These are phyloP conservation scores for Stephania yunnanensis DNA, from an alignment of 164 flowering plant genomes.

Conservation along the genomic window DNA sequence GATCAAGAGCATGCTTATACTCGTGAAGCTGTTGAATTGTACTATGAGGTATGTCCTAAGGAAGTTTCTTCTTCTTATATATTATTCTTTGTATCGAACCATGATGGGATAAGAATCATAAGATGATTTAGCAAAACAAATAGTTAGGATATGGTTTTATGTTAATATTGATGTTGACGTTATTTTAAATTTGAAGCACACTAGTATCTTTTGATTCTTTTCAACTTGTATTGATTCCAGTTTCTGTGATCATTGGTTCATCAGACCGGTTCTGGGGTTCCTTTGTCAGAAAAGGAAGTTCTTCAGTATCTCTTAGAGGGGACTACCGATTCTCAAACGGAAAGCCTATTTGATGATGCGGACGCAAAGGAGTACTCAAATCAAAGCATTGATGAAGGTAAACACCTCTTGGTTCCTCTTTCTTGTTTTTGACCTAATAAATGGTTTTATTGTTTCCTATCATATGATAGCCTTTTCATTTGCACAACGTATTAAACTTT, in stretches of 20 bases:
- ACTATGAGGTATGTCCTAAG: constrained; percentile 61
- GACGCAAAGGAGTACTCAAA: constrained; percentile 21
- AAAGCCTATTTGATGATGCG: constrained; percentile 37
- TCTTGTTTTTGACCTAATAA: neutral
- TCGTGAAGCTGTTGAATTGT: constrained; percentile 70
- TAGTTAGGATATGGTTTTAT: neutral
- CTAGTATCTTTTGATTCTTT: neutral
- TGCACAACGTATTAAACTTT: neutral
- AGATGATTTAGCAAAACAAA: neutral
- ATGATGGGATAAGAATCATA: neutral
- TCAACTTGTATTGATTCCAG: neutral
- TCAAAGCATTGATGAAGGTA: constrained; percentile 28
- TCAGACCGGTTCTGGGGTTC: constrained; percentile 58
- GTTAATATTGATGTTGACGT: neutral
- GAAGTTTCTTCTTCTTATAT: too few relatives aligned
- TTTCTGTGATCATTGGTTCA: constrained; percentile 13
- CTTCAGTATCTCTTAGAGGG: constrained; percentile 59
- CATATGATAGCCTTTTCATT: neutral
- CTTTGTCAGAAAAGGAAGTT: constrained; percentile 45
- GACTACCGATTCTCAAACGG: constrained; percentile 54
- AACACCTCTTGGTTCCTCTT: neutral
- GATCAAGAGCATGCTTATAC: constrained; percentile 63
- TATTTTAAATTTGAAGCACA: neutral
- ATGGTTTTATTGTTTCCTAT: neutral
- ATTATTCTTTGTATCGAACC: neutral